Evolutionary conservation across 1,284 basidiomycete genomes (phyloP), one percentile per base, ranked within the genome.

Genomic region (Cutaneotrichosporon mucoides): DNA sequence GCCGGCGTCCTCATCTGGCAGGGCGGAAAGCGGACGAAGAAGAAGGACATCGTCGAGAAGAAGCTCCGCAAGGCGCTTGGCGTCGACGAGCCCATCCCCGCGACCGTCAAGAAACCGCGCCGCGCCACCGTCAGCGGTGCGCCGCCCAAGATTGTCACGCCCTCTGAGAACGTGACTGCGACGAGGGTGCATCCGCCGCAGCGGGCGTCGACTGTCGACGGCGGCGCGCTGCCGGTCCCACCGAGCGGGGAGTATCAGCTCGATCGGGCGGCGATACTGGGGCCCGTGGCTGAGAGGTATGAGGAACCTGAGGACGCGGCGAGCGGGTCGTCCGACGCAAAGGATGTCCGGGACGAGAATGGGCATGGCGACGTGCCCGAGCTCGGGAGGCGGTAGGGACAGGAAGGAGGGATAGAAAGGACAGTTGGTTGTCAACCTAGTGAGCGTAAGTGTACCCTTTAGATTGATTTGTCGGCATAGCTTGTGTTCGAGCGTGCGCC

Each of bases 1-100:
- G 86, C 91, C 1, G 89, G 83, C 6, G 77, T 92, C 5, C 79
- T 89, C 55, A 92, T 92, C 66, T 92, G 86, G 83, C 82, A 82
- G 66, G 91, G 90, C 50, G 67, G 88, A 1, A 81, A 84, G 63
- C 83, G 85, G 68, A 91, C 90, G 6, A 91, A 89, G 71, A 86
- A 91, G 64, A 84, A 84, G 2, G 82, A 85, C 61, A 83, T 86
- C 67, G 89, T 94, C 12, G 83, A 87, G 70, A 81, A 86, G 57
- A 82, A 85, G 56, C 79, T 95, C 2, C 83, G 85, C 45, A 81
- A 83, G 37, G 90, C 88, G 1, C 81, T 94, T 36, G 82, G 82
- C 78, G 63, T 73, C 8, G 63, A 64, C 43, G 59, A 59, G 40
- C 38, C 56, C 24, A 54, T 59, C 1, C 33, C 37, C 36, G 33